phyloP scores from a whole-genome alignment of 2,329 filamentous ascomycete genomes.

The Dothiorella sarmentorum region DNA sequence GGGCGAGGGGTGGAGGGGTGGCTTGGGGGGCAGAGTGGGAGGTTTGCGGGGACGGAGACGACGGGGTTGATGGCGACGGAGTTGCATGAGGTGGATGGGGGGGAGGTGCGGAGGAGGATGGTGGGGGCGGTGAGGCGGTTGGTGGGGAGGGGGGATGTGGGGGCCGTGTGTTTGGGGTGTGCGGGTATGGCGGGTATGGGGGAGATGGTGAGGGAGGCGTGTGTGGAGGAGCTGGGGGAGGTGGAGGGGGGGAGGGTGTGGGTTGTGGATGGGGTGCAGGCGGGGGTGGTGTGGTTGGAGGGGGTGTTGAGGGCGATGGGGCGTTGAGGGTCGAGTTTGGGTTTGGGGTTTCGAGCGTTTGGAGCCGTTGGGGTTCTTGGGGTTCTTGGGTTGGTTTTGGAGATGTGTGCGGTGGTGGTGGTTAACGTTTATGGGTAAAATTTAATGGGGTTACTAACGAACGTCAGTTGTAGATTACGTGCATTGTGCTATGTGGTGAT shows the following conservation, averaged over 20 bases:
- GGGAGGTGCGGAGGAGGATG: conserved; percentile 62
- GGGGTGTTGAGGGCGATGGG: conserved; percentile 43
- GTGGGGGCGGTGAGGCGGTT: conserved; percentile 66
- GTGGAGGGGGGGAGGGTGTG: conserved; percentile 57
- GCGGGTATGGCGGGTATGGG: conserved; percentile 89
- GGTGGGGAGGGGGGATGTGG: conserved; percentile 55
- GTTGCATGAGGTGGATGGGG: conserved; percentile 59
- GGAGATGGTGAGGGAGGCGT: conserved; percentile 67
- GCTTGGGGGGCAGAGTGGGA: conserved; percentile 48
- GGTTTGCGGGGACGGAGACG: conserved; percentile 77
- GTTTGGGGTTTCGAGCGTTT: too few species aligned
- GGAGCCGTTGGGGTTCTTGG: too few species aligned
- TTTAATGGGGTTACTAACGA: too few species aligned
- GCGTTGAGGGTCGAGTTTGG: conserved; percentile 23
- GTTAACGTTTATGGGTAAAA: too few species aligned
- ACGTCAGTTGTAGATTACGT: too few species aligned
- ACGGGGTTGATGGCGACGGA: conserved; percentile 78
- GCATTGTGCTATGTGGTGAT: too few species aligned
- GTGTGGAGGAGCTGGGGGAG: conserved; percentile 61
- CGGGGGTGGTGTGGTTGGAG: conserved; percentile 62
- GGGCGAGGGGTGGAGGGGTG: conserved; percentile 61
- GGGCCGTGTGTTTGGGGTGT: conserved; percentile 78
- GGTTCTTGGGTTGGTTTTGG: too few species aligned
- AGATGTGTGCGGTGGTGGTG: too few species aligned
- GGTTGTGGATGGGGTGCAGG: conserved; percentile 77